Base-by-base conservation (phyloP, 768 basidiomycete genomes). In the Tylopilus vinaceipallidus region DNA sequence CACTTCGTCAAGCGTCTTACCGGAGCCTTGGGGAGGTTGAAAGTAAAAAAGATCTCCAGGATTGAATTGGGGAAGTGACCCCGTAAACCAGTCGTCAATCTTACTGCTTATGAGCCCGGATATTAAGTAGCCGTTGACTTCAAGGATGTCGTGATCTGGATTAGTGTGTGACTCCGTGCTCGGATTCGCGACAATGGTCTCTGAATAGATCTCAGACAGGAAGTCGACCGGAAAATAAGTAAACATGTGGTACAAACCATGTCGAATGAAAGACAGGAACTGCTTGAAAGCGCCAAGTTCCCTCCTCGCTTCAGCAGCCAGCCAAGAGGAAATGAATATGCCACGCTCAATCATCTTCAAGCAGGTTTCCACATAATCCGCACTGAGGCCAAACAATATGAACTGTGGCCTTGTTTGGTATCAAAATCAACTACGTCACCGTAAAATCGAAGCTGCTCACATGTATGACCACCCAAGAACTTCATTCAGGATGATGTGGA, bases 11-110 rank as follows among this genome's bases (percentile, higher is more conserved):
- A 70, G 59, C 39, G 47, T 45, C 47, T 59, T 55, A 52, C 36
- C 55, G 42, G 64, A 49, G 47, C 46, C 56, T 50, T 55, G 47
- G 27, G 46, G 49, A 34, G 56, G 55, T 60, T 44, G 41, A 53
- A 66, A 51, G 45, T 57, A 60, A 14, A 57, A 63, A 44, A 67
- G 60, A 54, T 68, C 66, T 40, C 56, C 62, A 49, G 64, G 62
- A 54, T 68, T 57, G 56, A 71, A 66, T 65, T 61, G 60, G 42
- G 71, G 64, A 45, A 39, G 43, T 43, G 81, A 78, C 17, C 86
- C 88, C 64, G 75, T 75, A 66, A 92, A 92, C 87, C 89, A 92
- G 55, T 75, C 77, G 72, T 91, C 89, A 68, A 92, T 80, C 42
- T 75, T 70, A 65, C 86, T 90, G 45, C 73, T 71, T 45, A 77